Base-by-base conservation (phyloP, 768 basidiomycete genomes). In the Naganishia kalamii region DNA sequence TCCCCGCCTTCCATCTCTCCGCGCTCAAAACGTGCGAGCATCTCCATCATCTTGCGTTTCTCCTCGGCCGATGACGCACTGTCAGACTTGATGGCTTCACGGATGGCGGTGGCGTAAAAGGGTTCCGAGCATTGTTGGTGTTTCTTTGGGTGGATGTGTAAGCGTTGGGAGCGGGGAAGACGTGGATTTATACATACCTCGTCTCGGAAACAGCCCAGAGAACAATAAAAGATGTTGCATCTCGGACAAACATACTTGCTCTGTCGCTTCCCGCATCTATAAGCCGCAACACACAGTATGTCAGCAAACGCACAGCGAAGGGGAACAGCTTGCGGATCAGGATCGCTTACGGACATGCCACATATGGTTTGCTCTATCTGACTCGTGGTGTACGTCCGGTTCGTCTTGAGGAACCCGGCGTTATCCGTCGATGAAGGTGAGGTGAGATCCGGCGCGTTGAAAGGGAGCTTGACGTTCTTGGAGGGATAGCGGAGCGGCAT, bases 1-100 rank as follows among this genome's bases (percentile, higher is more conserved):
- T 25, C 23, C 23, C 54, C 32, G 32, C 51, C 54, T n/a, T 57
- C 54, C 3, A 10, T 23, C 7, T 41, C 54, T 21, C 54, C 54
- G 2, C 54, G 54, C 37, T 57, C 54, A 23, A 57, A 57, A 23
- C 54, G 54, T 1, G 33, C n/a, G 0, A 57, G 35, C 63, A 64
- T 64, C 46, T 64, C 63, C 63, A 64, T 64, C 63, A 64, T 64
- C 50, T 64, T 64, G 10, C 32, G 35, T 54, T 64, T 64, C 40
- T 64, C 50, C 19, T 64, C 63, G 10, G 49, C 25, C 21, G 63
- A 64, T 17, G 63, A 49, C 2, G 63, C 17, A 7, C 35, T 37
- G 32, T 64, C 63, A 15, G 63, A 49, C 21, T 11, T 4, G 49
- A 64, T 64, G 3, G 49, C 63, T 37, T 64, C 63, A 13, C 63